Conservation (phyloP, 2,329 filamentous ascomycete genomes). For the Paraphoma sp. region DNA sequence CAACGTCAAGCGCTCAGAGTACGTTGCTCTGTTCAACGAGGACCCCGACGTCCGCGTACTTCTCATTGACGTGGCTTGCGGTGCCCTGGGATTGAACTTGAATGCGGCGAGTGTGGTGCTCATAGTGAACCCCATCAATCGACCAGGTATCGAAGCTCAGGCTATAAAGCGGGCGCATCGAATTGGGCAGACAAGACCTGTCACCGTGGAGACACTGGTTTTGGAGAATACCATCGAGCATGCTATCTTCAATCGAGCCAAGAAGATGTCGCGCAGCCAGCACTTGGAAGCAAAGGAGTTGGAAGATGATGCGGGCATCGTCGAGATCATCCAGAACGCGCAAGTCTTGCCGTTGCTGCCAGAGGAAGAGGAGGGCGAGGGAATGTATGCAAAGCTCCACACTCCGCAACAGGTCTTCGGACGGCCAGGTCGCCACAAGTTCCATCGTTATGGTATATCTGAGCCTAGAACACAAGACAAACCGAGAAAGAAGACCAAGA, state of each 20-base stretch:
- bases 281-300: constrained; percentile 63
- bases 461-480: constrained; percentile 23
- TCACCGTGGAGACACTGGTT: constrained; percentile 86
- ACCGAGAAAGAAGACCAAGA: constrained; percentile 26
- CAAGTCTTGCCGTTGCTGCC: constrained; percentile 53
- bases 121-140: constrained; percentile 87
- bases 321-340: constrained; percentile 65
- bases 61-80: constrained; percentile 89
- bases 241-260: constrained; percentile 75
- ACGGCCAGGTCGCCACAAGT: constrained; percentile 36
- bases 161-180: constrained; percentile 89
- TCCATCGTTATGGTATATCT: constrained; percentile 29
- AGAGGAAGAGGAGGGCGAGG: constrained; percentile 35
- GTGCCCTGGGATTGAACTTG: constrained; percentile 87
- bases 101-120: constrained; percentile 83
- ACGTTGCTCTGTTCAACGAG: constrained; percentile 79
- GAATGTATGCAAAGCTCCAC: constrained; percentile 52
- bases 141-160: constrained; percentile 84
- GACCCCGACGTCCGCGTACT: constrained; percentile 75
- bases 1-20: constrained; percentile 70
- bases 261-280: constrained; percentile 72
- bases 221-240: constrained; percentile 83
- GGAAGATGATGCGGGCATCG: constrained; percentile 65
- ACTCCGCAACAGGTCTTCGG: constrained; percentile 56
- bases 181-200: constrained; percentile 80